Conservation (phyloP, 2,329 filamentous ascomycete genomes). For the Alternaria sp. region DNA sequence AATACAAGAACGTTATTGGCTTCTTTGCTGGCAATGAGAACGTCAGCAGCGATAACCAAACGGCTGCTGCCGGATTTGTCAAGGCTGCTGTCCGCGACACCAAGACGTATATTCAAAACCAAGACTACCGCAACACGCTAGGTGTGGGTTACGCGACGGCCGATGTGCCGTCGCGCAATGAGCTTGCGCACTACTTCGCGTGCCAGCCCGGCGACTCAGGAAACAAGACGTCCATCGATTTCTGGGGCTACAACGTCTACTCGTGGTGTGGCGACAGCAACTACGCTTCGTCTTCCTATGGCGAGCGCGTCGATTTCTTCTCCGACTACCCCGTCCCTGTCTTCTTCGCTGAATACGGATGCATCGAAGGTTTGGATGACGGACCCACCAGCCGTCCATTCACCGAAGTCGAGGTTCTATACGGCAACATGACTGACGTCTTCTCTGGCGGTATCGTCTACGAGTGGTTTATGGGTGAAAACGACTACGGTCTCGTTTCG, state of each 20-base stretch:
- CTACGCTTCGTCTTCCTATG: slow-evolving; percentile 78
- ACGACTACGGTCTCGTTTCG: slow-evolving; percentile 84
- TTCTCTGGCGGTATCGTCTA: slow-evolving; percentile 98
- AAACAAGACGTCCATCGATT: slow-evolving; percentile 74
- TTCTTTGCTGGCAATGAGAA: slow-evolving; percentile 99
- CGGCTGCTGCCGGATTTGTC: slow-evolving; percentile 86
- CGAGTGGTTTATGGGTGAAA: slow-evolving; percentile 93
- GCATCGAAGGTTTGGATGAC: slow-evolving; percentile 63
- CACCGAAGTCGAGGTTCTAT: slow-evolving; percentile 83
- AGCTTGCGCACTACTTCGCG: slow-evolving; percentile 93
- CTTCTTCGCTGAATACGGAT: slow-evolving; percentile 99
- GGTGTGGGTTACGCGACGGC: slow-evolving; percentile 96
- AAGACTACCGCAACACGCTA: slow-evolving; percentile 72
- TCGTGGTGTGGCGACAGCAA: slow-evolving; percentile 92
- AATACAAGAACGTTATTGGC: slow-evolving; percentile 90
- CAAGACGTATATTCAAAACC: slow-evolving; percentile 86
- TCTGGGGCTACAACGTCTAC: slow-evolving; percentile 99
- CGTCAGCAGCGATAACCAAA: slow-evolving; percentile 85
- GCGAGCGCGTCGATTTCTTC: slow-evolving; percentile 84
- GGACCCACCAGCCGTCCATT: slow-evolving; percentile 71
- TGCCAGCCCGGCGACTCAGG: slow-evolving; percentile 65
- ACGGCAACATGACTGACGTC: slow-evolving; percentile 81
- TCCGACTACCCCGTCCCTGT: slow-evolving; percentile 86
- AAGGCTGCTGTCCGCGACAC: slow-evolving; percentile 96
- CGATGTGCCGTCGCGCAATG: slow-evolving; percentile 82